Evolutionary conservation across 2,329 filamentous ascomycete genomes (phyloP), one percentile per base, ranked within the genome.

Genomic region (Cordyceps cateniannulata): DNA sequence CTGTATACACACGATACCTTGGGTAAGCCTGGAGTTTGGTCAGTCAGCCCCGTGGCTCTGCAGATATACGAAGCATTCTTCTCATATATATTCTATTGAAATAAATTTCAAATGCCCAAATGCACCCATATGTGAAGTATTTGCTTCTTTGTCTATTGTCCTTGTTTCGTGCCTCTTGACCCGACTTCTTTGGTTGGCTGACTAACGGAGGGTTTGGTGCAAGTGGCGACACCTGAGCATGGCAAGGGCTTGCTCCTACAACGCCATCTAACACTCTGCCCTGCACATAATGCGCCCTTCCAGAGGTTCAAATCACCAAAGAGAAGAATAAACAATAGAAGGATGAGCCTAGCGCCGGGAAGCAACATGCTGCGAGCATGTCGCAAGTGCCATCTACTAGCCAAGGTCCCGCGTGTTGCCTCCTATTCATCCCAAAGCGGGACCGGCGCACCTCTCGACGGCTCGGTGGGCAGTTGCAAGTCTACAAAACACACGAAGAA

Each of bases 401-500:
- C n/a, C 22, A 40, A 32, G 20, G 12, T 27, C 12, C 2, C 16
- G n/a, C 6, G 27, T 12, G n/a, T 25, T 7, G 52, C 22, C 25
- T 56, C 45, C 25, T 61, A 52, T 35, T 57, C 59, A 24, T 61
- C 52, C 7, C 32, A 50, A 47, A 24, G 22, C 27, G 42, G 6
- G 29, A 22, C 20, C 12, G 29, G 12, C 5, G 7, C 38, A n/a
- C 18, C 58, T 22, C 24, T 35, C 2, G 25, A 22, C 42, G 32
- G 24, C 38, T 40, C 57, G 35, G n/a, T n/a, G 12, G 18, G 12
- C n/a, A 38, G 47, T 20, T n/a, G n/a, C n/a, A 40, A 60, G 14
- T 27, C 62, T 27, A 12, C 42, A 54, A 62, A 60, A 20, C 54
- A 51, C 16, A 52, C 63, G 6, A 35, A 62, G 53, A 25, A 48